Evolutionary conservation across 805 yeast species (phyloP).

Genomic region (Pichia californica): DNA sequence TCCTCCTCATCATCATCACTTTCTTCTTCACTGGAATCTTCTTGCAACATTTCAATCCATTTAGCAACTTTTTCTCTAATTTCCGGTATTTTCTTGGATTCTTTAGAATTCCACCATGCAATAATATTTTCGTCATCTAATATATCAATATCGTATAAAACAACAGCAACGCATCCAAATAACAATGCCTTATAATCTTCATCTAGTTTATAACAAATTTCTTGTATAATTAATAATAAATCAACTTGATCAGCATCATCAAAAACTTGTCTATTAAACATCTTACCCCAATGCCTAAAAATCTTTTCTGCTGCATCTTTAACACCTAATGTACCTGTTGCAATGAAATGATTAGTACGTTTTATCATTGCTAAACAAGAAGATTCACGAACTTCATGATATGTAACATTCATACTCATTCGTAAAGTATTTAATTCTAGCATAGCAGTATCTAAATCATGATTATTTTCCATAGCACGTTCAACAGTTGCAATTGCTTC

Average conservation of each 20-base stretch:
- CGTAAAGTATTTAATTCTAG: slow-evolving; percentile 89
- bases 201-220: slow-evolving; percentile 37
- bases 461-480: slow-evolving; percentile 87
- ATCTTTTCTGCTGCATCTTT: slow-evolving; percentile 74
- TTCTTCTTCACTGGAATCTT: slow-evolving; percentile 33
- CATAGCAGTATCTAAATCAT: slow-evolving; percentile 87
- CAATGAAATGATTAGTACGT: slow-evolving; percentile 65
- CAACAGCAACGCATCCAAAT: slow-evolving; percentile 44
- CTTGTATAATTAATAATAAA: slow-evolving; percentile 48
- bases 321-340: slow-evolving; percentile 69
- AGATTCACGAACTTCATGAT: slow-evolving; percentile 85
- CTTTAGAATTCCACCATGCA: slow-evolving; percentile 70
- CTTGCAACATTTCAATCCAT: slow-evolving; percentile 83
- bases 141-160: slow-evolving; percentile 76
- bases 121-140: slow-evolving; percentile 75
- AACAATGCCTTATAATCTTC: slow-evolving; percentile 43
- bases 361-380: slow-evolving; percentile 66
- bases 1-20: slow-evolving; percentile 11
- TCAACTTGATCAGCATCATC: slow-evolving; percentile 74
- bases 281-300: slow-evolving; percentile 72
- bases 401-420: slow-evolving; percentile 95
- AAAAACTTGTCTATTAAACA: slow-evolving; percentile 81
- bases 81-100: slow-evolving; percentile 31
- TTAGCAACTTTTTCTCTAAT: slow-evolving; percentile 55
- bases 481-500: slow-evolving; percentile 95